Percentiles rank a stretch among this genome's conserved stretches.
Conservation (phyloP, 1,139 yeast species). For the Meyerozyma elateridarum region DNA sequence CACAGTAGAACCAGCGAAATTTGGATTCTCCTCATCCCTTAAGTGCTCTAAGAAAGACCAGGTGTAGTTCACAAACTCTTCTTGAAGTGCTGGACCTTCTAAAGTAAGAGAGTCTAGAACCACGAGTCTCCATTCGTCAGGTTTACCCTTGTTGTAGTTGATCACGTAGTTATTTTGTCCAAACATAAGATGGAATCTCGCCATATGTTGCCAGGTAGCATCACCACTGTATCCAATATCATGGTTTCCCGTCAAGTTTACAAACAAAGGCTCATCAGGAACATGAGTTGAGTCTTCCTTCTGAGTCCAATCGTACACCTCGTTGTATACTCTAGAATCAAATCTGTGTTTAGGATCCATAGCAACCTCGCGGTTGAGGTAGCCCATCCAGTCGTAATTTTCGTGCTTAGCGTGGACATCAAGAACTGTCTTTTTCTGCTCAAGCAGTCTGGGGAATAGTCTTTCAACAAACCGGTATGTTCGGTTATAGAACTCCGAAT, state of each 20-base stretch:
- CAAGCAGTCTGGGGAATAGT: constrained; percentile 51
- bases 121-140: constrained; percentile 76
- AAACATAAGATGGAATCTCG: constrained; percentile 65
- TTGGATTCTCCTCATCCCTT: constrained; percentile 38
- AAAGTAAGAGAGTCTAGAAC: constrained; percentile 77
- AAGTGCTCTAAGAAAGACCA: constrained; percentile 67
- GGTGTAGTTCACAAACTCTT: constrained; percentile 60
- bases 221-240: constrained; percentile 96
- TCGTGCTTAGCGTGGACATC: constrained; percentile 45
- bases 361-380: constrained; percentile 35
- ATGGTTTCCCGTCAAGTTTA: constrained; percentile 90
- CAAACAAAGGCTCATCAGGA: constrained; percentile 49
- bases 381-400: constrained; percentile 50
- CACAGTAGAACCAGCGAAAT: constrained; percentile 72
- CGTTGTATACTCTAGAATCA: constrained; percentile 48
- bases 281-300: constrained; percentile 29
- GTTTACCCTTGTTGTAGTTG: constrained; percentile 57
- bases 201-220: constrained; percentile 86
- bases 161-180: constrained; percentile 84
- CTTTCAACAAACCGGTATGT: constrained; percentile 67
- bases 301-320: constrained; percentile 64
- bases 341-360: constrained; percentile 41
- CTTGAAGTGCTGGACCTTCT: constrained; percentile 88
- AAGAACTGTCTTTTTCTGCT: constrained; percentile 44
- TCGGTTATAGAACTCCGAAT: constrained; percentile 77